phyloP scores from a whole-genome alignment of 2,329 filamentous ascomycete genomes.

The Lachnellula willkommii region DNA sequence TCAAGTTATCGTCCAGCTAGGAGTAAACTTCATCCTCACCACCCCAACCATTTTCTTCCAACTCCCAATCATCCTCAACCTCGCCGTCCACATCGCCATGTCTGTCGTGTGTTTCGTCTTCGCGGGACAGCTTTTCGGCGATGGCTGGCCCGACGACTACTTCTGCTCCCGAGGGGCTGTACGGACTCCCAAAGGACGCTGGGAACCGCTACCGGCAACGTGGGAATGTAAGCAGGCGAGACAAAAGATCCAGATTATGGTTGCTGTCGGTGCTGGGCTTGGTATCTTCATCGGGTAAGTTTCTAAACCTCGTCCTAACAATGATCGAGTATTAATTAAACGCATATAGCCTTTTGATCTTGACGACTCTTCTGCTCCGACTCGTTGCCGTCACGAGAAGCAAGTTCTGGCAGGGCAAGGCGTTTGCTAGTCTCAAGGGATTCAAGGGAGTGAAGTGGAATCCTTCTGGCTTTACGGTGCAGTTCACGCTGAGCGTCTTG shows the following conservation, averaged over 20 bases:
- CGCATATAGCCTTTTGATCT: not conserved
- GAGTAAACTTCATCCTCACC: slow-evolving; percentile 6
- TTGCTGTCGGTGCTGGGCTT: slow-evolving; percentile 4
- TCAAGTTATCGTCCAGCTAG: not conserved
- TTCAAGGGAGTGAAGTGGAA: not conserved
- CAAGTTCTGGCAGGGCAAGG: slow-evolving; percentile 1
- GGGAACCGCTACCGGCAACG: not conserved
- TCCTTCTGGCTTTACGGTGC: not conserved
- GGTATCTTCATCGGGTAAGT: slow-evolving; percentile 7
- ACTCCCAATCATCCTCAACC: slow-evolving; percentile 6
- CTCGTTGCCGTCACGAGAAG: not conserved
- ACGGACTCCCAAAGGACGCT: not conserved
- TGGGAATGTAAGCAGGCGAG: not conserved
- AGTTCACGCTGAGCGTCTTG: not conserved
- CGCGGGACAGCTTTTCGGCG: not conserved
- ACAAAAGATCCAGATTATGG: not conserved
- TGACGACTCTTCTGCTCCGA: not conserved
- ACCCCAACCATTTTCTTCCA: slow-evolving; percentile 5
- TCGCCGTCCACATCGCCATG: slow-evolving; percentile 4
- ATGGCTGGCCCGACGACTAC: slow-evolving; percentile 3
- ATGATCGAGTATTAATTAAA: not conserved
- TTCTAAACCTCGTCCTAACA: slow-evolving; percentile 1
- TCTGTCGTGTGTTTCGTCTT: slow-evolving; percentile 7
- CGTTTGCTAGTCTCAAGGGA: not conserved
- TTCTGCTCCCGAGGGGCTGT: not conserved